Evolutionary conservation across 116 monocot species (phyloP).

Genomic region (Papilionanthe hybrid): DNA sequence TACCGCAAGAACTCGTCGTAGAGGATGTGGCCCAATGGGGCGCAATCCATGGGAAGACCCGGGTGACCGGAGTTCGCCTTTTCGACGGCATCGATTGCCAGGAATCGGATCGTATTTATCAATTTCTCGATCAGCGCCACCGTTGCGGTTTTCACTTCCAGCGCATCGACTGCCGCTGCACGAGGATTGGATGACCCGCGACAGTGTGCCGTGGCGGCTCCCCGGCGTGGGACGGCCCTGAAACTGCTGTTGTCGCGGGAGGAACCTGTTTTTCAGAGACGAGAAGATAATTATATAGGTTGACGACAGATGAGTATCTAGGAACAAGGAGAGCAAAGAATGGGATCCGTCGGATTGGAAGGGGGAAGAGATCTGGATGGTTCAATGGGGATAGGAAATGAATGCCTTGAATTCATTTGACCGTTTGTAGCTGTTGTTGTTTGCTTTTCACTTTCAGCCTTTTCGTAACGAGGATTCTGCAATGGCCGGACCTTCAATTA

Average conservation of each 20-base stretch:
- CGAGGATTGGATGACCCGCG: background rate
- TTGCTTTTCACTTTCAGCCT: no score
- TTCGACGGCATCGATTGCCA: slow-evolving; percentile 76
- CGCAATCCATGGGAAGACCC: slow-evolving; percentile 78
- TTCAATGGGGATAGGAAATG: no score
- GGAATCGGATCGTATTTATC: slow-evolving; percentile 72
- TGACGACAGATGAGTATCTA: no score
- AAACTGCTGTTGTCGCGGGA: slow-evolving; percentile 1
- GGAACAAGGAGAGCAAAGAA: no score
- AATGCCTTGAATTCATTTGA: no score
- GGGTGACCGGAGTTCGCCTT: slow-evolving; percentile 86
- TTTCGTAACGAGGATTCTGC: no score
- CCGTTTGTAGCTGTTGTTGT: no score
- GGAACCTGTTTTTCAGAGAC: no score
- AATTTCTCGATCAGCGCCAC: slow-evolving; percentile 63
- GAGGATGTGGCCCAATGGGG: slow-evolving; percentile 65
- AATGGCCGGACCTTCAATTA: no score
- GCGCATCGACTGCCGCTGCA: slow-evolving; percentile 31
- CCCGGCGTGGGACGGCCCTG: slow-evolving; percentile 1
- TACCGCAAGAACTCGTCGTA: slow-evolving; percentile 79
- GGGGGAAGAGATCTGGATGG: no score
- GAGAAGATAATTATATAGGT: no score
- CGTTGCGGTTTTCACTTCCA: slow-evolving; percentile 18
- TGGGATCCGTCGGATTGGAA: no score
- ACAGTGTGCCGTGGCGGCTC: background rate